phyloP scores from a whole-genome alignment of 768 basidiomycete genomes.

The Lyophyllum atratum region DNA sequence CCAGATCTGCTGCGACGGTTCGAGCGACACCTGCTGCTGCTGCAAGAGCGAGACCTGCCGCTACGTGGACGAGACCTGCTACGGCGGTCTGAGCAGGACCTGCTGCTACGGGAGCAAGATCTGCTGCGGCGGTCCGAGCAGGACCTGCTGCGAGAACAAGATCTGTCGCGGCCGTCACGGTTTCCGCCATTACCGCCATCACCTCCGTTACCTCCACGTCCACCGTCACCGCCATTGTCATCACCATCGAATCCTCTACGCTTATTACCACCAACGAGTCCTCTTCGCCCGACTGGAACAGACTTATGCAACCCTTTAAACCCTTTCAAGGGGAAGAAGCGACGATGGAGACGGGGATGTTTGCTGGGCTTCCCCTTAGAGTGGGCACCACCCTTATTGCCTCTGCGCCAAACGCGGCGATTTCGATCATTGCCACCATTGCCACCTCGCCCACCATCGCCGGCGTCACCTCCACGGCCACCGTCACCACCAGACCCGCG shows the following conservation, averaged over 20 bases:
- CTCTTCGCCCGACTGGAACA: no score
- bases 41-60: background rate
- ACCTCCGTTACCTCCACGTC: background rate
- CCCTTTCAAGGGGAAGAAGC: no score
- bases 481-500: conserved; percentile 1
- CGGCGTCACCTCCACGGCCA: conserved; percentile 1
- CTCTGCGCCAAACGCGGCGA: background rate
- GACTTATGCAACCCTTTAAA: no score
- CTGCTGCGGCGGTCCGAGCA: background rate
- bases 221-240: no score
- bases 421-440: background rate
- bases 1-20: background rate
- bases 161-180: no score
- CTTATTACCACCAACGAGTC: no score
- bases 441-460: conserved; percentile 2
- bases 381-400: background rate
- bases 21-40: background rate
- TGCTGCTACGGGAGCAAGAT: background rate
- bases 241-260: no score
- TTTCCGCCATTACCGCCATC: background rate
- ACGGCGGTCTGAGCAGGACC: background rate
- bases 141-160: background rate
- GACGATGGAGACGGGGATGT: no score
- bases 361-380: no score
- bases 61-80: background rate